phyloP scores from a whole-genome alignment of 1,284 basidiomycete genomes.

The Gastroboletus turbinatus region DNA sequence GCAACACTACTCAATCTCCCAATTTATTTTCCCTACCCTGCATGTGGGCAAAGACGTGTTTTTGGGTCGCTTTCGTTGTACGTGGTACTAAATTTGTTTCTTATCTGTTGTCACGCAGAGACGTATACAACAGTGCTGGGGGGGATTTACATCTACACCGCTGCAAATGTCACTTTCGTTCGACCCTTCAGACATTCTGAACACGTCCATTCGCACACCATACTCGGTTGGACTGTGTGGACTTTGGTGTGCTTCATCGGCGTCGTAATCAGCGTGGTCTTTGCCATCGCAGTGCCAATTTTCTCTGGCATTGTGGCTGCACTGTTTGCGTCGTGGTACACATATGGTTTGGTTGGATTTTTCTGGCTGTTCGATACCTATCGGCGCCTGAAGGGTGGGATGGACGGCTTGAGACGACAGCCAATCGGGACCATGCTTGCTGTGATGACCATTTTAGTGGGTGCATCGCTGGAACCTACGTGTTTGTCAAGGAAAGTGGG shows the following conservation, averaged over 20 bases:
- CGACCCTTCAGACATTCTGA: slow-evolving; percentile 55
- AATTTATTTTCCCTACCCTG: slow-evolving; percentile 49
- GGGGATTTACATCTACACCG: slow-evolving; percentile 46
- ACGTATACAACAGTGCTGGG: slow-evolving; percentile 36
- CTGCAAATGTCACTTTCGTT: slow-evolving; percentile 62
- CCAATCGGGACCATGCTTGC: slow-evolving; percentile 30
- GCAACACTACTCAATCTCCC: slow-evolving; percentile 44
- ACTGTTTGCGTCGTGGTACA: slow-evolving; percentile 60
- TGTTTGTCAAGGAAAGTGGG: slow-evolving; percentile 45
- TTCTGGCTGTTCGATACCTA: slow-evolving; percentile 57
- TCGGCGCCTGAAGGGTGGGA: slow-evolving; percentile 40
- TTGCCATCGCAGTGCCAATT: slow-evolving; percentile 56
- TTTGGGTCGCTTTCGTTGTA: slow-evolving; percentile 49
- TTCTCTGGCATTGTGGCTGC: slow-evolving; percentile 55
- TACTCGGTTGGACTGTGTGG: slow-evolving; percentile 37
- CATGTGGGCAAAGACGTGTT: slow-evolving; percentile 50
- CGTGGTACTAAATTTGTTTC: slow-evolving; percentile 12
- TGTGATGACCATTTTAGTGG: slow-evolving; percentile 43
- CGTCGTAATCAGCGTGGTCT: slow-evolving; percentile 49
- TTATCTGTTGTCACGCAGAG: neutral
- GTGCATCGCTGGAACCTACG: slow-evolving; percentile 48
- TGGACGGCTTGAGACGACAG: slow-evolving; percentile 31
- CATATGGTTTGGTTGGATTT: slow-evolving; percentile 38
- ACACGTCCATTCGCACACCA: slow-evolving; percentile 55
- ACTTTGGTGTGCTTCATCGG: slow-evolving; percentile 43